Evolutionary conservation across 2,329 filamentous ascomycete species (phyloP), one percentile per base, ranked within the genome.

Genomic region (Bipolaris sorokiniana): DNA sequence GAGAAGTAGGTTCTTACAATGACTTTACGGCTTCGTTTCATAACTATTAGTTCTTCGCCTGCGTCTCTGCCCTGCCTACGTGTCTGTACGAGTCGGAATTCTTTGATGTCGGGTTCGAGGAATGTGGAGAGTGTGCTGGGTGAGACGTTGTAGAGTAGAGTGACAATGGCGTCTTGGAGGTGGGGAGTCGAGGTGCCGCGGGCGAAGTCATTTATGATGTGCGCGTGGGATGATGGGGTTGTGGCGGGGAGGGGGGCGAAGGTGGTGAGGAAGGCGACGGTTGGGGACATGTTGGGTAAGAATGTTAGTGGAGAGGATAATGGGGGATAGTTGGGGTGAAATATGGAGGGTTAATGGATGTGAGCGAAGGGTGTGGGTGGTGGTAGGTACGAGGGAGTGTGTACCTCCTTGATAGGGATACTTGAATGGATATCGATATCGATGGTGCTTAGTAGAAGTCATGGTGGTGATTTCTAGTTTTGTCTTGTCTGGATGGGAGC

Each of bases 191-290:
- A 48, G 18, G 26, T 16, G 18, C n/a, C 23, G 22, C 2, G 4
- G 6, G 36, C 16, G 18, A n/a, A 11, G 31, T 42, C 20, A 28
- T 61, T n/a, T 20, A 56, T 37, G 7, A 63, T 49, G 20, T 61
- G 54, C 13, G 61, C 33, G 23, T 61, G 42, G 22, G 51, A 16
- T 7, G 20, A n/a, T 7, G 49, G 31, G 7, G 51, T 33, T 7
- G 41, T 28, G 0, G 58, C 28, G 6, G 52, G 52, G 2, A 63
- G 42, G 0, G 18, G 36, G 5, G 44, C 31, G 22, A 53, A 46
- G 7, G 11, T 23, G 18, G 54, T 34, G n/a, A 26, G 9, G 36
- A 52, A 58, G 13, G 34, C 28, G 34, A 52, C 28, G 11, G 40
- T 33, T 23, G 31, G 6, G 18, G 13, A 7, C 45, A 54, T 54